A percentile compares a stretch with the other conserved stretches of the same genome.
These are phyloP conservation scores for Kurtzmaniella quercitrusa DNA, from an alignment of 1,139 yeast species.

Conservation along the genomic window DNA sequence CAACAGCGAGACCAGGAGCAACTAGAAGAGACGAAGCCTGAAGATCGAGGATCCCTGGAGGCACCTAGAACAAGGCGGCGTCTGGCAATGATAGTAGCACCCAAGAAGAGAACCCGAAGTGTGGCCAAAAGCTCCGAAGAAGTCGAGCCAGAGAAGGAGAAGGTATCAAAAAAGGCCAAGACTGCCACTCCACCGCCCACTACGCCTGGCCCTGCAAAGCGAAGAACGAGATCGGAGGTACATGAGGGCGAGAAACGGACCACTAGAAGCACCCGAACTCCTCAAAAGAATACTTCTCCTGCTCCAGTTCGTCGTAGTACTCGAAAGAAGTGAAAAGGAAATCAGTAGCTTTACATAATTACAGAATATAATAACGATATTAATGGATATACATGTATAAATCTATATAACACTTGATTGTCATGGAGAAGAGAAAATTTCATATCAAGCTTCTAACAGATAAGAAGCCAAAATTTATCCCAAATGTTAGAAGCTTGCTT, in stretches of 20 bases:
- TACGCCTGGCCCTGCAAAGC: slow-evolving; percentile 13
- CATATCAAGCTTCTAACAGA: too few relatives aligned
- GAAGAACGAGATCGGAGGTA: slow-evolving; percentile 25
- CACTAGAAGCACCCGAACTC: slow-evolving; percentile 20
- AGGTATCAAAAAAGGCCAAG: slow-evolving; percentile 2
- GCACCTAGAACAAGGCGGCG: slow-evolving; percentile 8
- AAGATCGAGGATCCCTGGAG: slow-evolving; percentile 4
- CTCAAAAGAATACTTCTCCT: slow-evolving; percentile 7
- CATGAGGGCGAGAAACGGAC: slow-evolving; percentile 10
- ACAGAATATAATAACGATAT: not conserved
- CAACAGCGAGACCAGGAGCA: slow-evolving; percentile 14
- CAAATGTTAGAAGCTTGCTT: slow-evolving; percentile 44
- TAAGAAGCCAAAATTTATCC: slow-evolving; percentile 49
- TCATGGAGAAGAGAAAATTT: slow-evolving; percentile 5
- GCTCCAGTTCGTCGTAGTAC: slow-evolving; percentile 4
- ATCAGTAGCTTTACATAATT: not conserved
- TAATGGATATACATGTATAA: not conserved
- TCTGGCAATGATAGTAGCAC: slow-evolving; percentile 9
- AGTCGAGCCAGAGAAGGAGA: slow-evolving; percentile 10
- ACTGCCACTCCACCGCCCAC: slow-evolving; percentile 8
- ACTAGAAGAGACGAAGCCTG: slow-evolving; percentile 11
- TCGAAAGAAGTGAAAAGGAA: slow-evolving; percentile 8
- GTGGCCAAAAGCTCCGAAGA: slow-evolving; percentile 18
- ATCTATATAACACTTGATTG: slow-evolving; percentile 1
- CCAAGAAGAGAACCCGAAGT: slow-evolving; percentile 27